Percentiles rank a stretch among this genome's conserved stretches.
Evolutionary conservation across 768 basidiomycete species (phyloP).

Genomic region (Pulveroboletus ravenelii): DNA sequence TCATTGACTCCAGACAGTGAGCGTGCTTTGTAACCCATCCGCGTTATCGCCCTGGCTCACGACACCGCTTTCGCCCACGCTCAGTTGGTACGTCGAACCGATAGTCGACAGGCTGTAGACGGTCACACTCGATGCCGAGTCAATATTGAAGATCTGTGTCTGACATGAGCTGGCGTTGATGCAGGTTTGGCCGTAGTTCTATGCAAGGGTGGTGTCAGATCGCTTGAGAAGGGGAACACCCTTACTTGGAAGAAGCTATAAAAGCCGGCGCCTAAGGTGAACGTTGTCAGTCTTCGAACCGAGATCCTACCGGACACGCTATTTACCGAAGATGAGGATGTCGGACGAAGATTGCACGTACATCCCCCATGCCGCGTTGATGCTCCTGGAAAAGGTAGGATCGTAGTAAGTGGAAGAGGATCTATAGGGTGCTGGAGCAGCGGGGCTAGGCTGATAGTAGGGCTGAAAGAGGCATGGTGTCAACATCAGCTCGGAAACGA

Average conservation of each 20-base stretch:
- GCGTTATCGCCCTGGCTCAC: conserved; percentile 32
- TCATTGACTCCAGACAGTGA: conserved; percentile 15
- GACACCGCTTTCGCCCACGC: conserved; percentile 31
- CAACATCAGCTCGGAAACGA: neutral
- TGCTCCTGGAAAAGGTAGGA: conserved; percentile 26
- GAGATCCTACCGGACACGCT: conserved; percentile 19
- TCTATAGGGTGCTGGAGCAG: conserved; percentile 39
- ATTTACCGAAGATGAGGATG: conserved; percentile 40
- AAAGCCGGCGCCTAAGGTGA: conserved; percentile 38
- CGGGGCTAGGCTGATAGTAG: conserved; percentile 46
- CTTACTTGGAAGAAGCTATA: conserved; percentile 45
- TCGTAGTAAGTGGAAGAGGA: conserved; percentile 34
- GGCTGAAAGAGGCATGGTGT: conserved; percentile 26
- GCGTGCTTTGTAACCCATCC: conserved; percentile 40
- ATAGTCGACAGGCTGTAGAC: conserved; percentile 45
- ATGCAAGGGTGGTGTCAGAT: neutral
- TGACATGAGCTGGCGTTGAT: conserved; percentile 35
- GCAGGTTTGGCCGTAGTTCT: conserved; percentile 40
- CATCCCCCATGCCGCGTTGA: conserved; percentile 11
- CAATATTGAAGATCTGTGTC: conserved; percentile 39
- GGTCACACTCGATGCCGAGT: conserved; percentile 33
- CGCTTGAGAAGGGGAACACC: neutral
- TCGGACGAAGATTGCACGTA: conserved; percentile 32
- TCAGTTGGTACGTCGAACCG: conserved; percentile 38
- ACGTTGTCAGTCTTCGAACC: conserved; percentile 22